A percentile compares a stretch with the other conserved stretches of the same genome.
Conservation (phyloP, 1,284 basidiomycete species). For the Microbotryum silenes-acaulis region DNA sequence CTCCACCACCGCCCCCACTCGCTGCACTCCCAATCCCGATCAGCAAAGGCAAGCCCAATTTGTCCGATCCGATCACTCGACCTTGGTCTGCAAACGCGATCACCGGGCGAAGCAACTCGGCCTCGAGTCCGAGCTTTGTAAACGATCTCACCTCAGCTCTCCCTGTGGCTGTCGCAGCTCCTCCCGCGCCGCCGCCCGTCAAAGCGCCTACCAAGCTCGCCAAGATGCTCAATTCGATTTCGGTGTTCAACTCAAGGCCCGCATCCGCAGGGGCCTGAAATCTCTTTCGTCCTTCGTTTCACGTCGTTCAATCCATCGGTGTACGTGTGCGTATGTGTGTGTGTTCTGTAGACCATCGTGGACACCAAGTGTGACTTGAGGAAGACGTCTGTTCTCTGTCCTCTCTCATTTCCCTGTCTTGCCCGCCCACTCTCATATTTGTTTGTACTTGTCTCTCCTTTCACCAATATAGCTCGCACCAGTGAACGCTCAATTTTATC, state of each 20-base stretch:
- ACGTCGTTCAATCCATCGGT: too few relatives aligned
- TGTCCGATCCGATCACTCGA: not conserved
- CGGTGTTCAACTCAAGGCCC: conserved; percentile 21
- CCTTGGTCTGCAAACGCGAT: not conserved
- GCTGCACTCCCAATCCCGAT: not conserved
- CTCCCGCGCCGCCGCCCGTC: not conserved
- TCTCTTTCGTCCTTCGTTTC: too few relatives aligned
- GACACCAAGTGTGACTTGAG: too few relatives aligned
- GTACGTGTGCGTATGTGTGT: too few relatives aligned
- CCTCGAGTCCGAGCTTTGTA: not conserved
- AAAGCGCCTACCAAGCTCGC: conserved; percentile 20
- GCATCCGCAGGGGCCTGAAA: too few relatives aligned
- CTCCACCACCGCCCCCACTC: not conserved
- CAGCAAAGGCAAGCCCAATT: not conserved
- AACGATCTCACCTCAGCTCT: not conserved
- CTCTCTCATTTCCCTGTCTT: too few relatives aligned
- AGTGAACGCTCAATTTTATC: too few relatives aligned
- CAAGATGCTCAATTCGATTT: conserved; percentile 28
- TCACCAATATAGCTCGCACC: too few relatives aligned
- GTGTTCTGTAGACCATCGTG: too few relatives aligned
- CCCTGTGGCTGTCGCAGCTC: not conserved
- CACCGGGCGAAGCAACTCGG: not conserved
- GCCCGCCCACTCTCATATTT: too few relatives aligned
- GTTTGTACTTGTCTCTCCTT: too few relatives aligned
- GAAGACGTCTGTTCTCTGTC: too few relatives aligned